phyloP scores from a whole-genome alignment of 306 rosid species.

The Gleditsia sinensis region DNA sequence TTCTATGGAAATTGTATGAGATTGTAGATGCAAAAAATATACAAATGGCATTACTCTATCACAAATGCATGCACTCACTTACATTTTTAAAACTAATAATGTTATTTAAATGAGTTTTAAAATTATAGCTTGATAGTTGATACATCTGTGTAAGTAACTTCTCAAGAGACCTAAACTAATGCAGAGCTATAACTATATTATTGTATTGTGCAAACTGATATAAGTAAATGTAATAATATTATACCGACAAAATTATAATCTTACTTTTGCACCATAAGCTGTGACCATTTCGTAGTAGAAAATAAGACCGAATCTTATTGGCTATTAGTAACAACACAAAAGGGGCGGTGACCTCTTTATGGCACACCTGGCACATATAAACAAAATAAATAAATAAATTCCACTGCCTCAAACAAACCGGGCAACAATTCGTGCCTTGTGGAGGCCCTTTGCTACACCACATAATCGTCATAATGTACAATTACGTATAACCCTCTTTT shows the following conservation, averaged over 20 bases:
- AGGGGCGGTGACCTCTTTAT: not conserved
- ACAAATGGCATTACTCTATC: not conserved
- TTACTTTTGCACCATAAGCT: no score
- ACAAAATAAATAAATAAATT: not conserved
- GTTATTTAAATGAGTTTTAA: not conserved
- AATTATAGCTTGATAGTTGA: no score
- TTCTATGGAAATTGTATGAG: not conserved
- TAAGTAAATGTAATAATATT: no score
- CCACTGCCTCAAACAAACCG: constrained; percentile 2
- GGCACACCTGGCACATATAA: not conserved
- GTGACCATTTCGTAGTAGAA: no score
- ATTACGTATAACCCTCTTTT: not conserved
- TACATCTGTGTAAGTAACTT: not conserved
- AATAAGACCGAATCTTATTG: no score
- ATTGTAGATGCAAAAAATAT: not conserved
- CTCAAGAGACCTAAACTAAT: not conserved
- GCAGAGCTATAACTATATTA: not conserved
- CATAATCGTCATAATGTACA: not conserved
- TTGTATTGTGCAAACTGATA: no score
- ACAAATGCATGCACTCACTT: not conserved
- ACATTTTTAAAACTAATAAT: not conserved
- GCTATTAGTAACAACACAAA: no score
- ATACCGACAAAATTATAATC: no score
- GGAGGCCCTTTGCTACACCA: not conserved
- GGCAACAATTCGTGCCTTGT: not conserved